A percentile compares a stretch with the other conserved stretches of the same genome.
These are phyloP conservation scores for Emericellopsis atlantica DNA, from an alignment of 2,329 filamentous ascomycete genomes.

Conservation along the genomic window DNA sequence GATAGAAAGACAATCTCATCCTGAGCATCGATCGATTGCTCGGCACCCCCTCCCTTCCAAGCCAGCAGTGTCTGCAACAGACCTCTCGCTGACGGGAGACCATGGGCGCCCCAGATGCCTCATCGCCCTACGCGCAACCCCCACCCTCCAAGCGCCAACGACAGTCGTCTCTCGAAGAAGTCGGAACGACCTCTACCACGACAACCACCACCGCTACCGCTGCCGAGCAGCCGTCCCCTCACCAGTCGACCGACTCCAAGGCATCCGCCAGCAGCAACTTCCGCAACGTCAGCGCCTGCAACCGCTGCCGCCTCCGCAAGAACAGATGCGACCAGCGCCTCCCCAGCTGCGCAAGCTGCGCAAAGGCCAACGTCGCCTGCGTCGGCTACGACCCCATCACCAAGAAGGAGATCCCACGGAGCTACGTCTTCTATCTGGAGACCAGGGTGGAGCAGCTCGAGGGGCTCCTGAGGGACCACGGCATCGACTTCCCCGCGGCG, in stretches of 20 bases:
- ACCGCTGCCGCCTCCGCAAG: slow-evolving; percentile 82
- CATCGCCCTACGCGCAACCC: slow-evolving; percentile 36
- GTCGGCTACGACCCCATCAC: slow-evolving; percentile 95
- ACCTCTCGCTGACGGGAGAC: neutral
- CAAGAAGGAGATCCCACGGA: slow-evolving; percentile 87
- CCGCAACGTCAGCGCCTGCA: slow-evolving; percentile 87
- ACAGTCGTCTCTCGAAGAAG: slow-evolving; percentile 35
- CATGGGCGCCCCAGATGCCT: slow-evolving; percentile 33
- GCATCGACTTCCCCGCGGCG: slow-evolving; percentile 60
- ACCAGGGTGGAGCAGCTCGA: slow-evolving; percentile 77
- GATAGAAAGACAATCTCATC: too few relatives aligned
- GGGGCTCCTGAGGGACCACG: slow-evolving; percentile 54
- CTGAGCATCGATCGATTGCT: too few relatives aligned
- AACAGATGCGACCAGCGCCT: slow-evolving; percentile 91
- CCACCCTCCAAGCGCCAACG: slow-evolving; percentile 39
- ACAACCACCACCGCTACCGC: slow-evolving; percentile 14
- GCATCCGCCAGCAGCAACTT: slow-evolving; percentile 53
- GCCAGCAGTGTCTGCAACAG: too few relatives aligned
- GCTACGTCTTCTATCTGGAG: slow-evolving; percentile 93
- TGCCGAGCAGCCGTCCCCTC: slow-evolving; percentile 8
- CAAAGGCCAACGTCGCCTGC: slow-evolving; percentile 83
- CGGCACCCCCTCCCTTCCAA: too few relatives aligned
- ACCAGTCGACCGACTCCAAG: slow-evolving; percentile 20
- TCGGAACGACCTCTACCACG: too few relatives aligned
- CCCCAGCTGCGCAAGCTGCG: slow-evolving; percentile 81